Percentiles rank a stretch among this genome's conserved stretches.
Evolutionary conservation across 129 eudicot genomes (phyloP).

Genomic region (Silybum marianum): DNA sequence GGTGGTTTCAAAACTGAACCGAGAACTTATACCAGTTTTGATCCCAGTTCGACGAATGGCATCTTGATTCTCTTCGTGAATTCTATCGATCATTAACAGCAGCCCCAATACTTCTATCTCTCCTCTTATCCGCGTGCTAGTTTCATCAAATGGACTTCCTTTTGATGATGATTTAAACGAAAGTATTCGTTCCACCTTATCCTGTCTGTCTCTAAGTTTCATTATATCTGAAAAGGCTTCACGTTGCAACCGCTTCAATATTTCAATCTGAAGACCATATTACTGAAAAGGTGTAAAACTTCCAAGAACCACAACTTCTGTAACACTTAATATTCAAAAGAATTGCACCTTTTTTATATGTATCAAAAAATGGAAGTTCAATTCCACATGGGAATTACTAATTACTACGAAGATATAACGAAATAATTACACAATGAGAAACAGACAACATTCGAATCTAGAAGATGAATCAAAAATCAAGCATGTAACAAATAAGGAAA

Average conservation of each 20-base stretch:
- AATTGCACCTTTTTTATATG: neutral
- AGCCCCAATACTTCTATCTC: slow-evolving; percentile 68
- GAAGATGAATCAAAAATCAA: neutral
- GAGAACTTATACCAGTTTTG: slow-evolving; percentile 56
- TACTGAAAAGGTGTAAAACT: slow-evolving; percentile 56
- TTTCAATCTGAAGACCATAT: slow-evolving; percentile 79
- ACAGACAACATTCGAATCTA: neutral
- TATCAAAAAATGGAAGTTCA: neutral
- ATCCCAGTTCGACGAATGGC: slow-evolving; percentile 64
- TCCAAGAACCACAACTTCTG: slow-evolving; percentile 28
- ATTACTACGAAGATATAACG: neutral
- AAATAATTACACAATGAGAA: neutral
- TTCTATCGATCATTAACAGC: slow-evolving; percentile 46
- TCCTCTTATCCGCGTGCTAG: slow-evolving; percentile 66
- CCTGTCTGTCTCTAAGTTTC: slow-evolving; percentile 96
- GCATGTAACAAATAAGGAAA: neutral
- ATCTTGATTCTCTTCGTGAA: slow-evolving; percentile 49
- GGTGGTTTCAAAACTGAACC: slow-evolving; percentile 69
- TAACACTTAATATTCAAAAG: slow-evolving; percentile 14
- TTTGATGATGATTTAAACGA: slow-evolving; percentile 59
- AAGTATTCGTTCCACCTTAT: slow-evolving; percentile 84
- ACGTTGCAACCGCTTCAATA: slow-evolving; percentile 91
- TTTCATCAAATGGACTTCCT: slow-evolving; percentile 63
- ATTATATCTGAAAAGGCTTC: slow-evolving; percentile 95
- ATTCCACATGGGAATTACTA: neutral